A percentile compares a stretch with the other conserved stretches of the same genome.
Conservation (phyloP, 768 basidiomycete genomes). For the Cystobasidium onofrii region DNA sequence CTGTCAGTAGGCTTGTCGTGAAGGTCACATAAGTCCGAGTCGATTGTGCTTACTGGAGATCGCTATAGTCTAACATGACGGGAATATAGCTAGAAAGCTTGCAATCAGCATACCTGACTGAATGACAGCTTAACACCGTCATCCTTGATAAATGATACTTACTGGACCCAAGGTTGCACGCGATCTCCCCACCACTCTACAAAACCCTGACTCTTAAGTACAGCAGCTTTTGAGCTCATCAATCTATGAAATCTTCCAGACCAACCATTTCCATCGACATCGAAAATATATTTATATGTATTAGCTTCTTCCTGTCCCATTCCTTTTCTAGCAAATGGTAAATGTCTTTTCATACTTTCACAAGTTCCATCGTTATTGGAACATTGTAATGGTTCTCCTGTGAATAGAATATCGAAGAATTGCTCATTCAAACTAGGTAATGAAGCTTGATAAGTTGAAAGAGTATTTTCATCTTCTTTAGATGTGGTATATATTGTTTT, state of each 20-base stretch:
- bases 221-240: constrained; percentile 48
- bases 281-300: constrained; percentile 40
- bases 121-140: too few species aligned
- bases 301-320: constrained; percentile 38
- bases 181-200: constrained; percentile 41
- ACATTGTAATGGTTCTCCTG: constrained; percentile 38
- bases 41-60: constrained; percentile 49
- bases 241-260: constrained; percentile 69
- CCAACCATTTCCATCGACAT: constrained; percentile 56
- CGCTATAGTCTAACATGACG: constrained; percentile 42
- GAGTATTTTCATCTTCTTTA: background rate
- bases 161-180: constrained; percentile 48
- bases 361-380: constrained; percentile 36
- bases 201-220: constrained; percentile 44
- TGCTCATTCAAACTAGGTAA: constrained; percentile 8
- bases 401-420: constrained; percentile 40
- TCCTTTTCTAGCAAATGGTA: constrained; percentile 32
- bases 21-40: too few species aligned
- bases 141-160: background rate
- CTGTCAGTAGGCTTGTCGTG: constrained; percentile 44
- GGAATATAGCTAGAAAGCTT: constrained; percentile 44
- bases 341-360: constrained; percentile 16
- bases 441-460: background rate
- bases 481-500: constrained; percentile 21
- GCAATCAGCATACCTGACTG: constrained; percentile 32